Evolutionary conservation across 2,329 filamentous ascomycete genomes (phyloP).

Genomic region (Botrytis medusae): DNA sequence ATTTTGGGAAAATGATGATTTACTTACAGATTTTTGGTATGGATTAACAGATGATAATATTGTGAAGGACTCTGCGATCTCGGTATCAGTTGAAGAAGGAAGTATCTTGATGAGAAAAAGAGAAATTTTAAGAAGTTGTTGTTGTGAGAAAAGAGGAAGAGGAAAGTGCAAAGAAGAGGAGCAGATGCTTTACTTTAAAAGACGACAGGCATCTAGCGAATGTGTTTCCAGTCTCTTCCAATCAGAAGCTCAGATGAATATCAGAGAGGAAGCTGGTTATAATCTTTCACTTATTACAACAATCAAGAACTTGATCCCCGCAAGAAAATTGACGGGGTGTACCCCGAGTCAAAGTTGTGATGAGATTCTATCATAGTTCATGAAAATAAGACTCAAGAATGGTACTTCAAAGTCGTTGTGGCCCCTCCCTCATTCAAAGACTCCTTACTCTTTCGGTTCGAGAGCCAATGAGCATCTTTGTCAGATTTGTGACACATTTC

Average conservation of each 20-base stretch:
- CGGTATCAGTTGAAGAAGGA: not conserved
- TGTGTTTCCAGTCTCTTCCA: not conserved
- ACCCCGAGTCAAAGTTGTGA: not conserved
- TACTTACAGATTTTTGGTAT: not conserved
- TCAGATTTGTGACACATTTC: not conserved
- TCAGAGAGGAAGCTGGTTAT: not conserved
- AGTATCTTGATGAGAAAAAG: not conserved
- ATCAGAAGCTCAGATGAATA: not conserved
- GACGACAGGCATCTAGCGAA: constrained; percentile 1
- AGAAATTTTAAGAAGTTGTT: not conserved
- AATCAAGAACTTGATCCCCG: not conserved
- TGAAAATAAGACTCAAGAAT: not conserved
- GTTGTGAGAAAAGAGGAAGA: not conserved
- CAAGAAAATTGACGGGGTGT: not conserved
- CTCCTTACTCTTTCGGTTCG: not conserved
- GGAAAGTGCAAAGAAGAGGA: not conserved
- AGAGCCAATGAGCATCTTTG: not conserved
- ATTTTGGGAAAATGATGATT: not conserved
- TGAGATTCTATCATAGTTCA: not conserved
- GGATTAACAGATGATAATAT: constrained; percentile 6
- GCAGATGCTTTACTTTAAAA: not conserved
- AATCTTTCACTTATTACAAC: not conserved
- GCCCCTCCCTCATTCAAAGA: not conserved
- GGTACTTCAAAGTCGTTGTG: not conserved
- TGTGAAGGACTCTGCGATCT: constrained; percentile 14